Evolutionary conservation across 2,329 filamentous ascomycete species (phyloP), one percentile per base, ranked within the genome.

Genomic region (Paraphoma chrysanthemicola): DNA sequence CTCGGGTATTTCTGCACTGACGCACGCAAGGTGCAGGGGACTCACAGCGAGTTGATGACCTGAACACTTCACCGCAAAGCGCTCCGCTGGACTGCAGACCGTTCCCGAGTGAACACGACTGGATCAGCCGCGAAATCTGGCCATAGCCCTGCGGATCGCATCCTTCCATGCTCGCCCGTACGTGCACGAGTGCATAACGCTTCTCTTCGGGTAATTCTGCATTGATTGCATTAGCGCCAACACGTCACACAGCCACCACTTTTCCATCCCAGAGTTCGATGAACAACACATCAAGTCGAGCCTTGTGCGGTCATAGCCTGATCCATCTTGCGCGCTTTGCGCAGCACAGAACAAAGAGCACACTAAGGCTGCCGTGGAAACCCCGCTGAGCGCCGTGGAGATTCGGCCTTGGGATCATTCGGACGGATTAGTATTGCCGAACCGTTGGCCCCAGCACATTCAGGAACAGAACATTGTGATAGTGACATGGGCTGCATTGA

Each of bases 401-500:
- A 51, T 53, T 50, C 38, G 53, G 51, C 57, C 18, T 56, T 31
- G 54, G 52, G 42, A 23, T 23, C 53, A 54, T 36, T 14, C 33
- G 14, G 14, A 36, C 10, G 10, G 14, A 36, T 10, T 36, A 50
- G 54, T 47, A 60, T 41, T 54, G 66, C 43, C 56, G 66, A 69
- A 69, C 67, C 53, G 53, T 63, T 68, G 68, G 66, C 61, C 66
- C 62, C 59, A 68, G 65, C 67, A 66, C 60, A 52, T 51, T 54
- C 64, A 68, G 67, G 66, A 65, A 67, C 66, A 51, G 61, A 59
- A 63, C 53, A 49, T 42, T 66, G 64, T 63, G 64, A 68, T 65
- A 60, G 66, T 67, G 66, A 67, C 57, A 61, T 59, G 59, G 64
- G 64, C 66, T 69, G 66, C 66, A 69, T 66, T 48, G 12, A 46